A percentile compares a stretch with the other conserved stretches of the same genome.
These are phyloP conservation scores for Carex pumila DNA, from an alignment of 176 grass and related monocot species.

Conservation along the genomic window DNA sequence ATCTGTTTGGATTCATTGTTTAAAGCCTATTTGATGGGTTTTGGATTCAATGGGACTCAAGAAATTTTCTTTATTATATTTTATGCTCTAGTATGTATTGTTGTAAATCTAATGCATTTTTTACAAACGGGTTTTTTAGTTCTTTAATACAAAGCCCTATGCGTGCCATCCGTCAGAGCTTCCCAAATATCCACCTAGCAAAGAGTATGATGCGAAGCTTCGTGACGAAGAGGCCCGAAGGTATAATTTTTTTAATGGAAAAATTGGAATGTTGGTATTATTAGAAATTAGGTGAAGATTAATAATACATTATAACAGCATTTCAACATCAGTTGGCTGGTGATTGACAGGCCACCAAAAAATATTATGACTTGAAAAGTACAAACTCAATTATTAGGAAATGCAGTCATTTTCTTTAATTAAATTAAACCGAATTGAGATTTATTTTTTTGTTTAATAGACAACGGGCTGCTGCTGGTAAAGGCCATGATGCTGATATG, in stretches of 20 bases:
- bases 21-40: too few relatives aligned
- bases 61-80: neutral
- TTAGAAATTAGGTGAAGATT: slow-evolving; percentile 7
- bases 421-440: neutral
- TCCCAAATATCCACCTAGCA: slow-evolving; percentile 97
- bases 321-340: slow-evolving; percentile 15
- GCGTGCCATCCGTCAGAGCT: slow-evolving; percentile 85
- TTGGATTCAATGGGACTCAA: too few relatives aligned
- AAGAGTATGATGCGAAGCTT: slow-evolving; percentile 96
- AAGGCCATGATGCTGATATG: slow-evolving; percentile 56
- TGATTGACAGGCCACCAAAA: slow-evolving; percentile 1
- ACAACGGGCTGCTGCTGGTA: slow-evolving; percentile 71
- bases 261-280: neutral
- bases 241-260: slow-evolving; percentile 21
- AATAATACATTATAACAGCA: neutral
- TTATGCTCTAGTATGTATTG: neutral
- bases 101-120: slow-evolving; percentile 8
- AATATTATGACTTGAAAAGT: neutral
- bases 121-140: slow-evolving; percentile 24
- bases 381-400: neutral
- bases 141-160: slow-evolving; percentile 66
- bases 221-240: slow-evolving; percentile 91
- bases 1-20: too few relatives aligned
- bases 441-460: slow-evolving; percentile 32
- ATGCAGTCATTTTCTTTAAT: neutral